These are phyloP conservation scores for Erysimum cheiranthoides DNA, from an alignment of 345 rosid species.

Conservation along the genomic window DNA sequence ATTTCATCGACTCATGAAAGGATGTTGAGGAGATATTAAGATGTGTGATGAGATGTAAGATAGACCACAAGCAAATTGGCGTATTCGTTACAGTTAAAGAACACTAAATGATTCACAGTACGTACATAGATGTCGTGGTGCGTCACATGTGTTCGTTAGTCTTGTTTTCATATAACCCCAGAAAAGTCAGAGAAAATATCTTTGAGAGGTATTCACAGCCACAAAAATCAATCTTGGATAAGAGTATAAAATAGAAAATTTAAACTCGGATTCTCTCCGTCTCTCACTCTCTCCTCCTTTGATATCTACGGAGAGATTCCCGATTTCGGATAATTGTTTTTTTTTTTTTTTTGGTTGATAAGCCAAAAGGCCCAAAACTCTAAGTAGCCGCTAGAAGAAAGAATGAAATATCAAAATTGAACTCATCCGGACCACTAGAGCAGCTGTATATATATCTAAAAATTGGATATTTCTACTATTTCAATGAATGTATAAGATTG, in stretches of 20 bases:
- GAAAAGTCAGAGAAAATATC: neutral
- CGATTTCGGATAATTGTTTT: no score
- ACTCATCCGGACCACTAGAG: no score
- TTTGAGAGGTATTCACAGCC: constrained; percentile 3
- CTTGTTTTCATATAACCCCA: neutral
- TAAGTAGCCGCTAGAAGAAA: no score
- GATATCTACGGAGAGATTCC: no score
- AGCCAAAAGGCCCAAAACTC: no score
- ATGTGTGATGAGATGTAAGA: neutral
- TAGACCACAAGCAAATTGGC: constrained; percentile 22
- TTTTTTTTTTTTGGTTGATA: no score
- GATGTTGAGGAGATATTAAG: neutral
- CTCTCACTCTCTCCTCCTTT: no score
- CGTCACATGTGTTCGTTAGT: neutral
- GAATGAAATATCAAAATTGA: no score
- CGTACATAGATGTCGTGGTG: neutral
- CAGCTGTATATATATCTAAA: no score
- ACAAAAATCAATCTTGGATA: neutral
- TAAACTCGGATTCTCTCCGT: neutral
- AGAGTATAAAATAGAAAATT: neutral
- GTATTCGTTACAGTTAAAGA: neutral
- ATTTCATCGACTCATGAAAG: constrained; percentile 1
- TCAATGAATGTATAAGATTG: no score
- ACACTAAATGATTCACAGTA: constrained; percentile 23
- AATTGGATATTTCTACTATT: no score